These are phyloP conservation scores for Eragrostis curvula DNA, from an alignment of 176 grass and related monocot genomes.

Conservation along the genomic window DNA sequence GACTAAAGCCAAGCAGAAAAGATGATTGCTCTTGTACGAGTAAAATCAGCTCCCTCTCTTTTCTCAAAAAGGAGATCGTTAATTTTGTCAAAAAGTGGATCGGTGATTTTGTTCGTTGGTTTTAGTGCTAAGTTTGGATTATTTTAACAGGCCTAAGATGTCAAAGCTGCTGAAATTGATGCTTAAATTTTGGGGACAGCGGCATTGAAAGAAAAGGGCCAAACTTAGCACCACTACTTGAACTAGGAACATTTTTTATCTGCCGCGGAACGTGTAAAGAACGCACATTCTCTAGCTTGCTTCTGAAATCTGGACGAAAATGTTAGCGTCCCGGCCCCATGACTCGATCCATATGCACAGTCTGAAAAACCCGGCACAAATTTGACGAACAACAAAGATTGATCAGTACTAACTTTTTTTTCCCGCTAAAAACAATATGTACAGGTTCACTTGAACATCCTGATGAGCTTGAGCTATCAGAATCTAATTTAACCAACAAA, in stretches of 20 bases:
- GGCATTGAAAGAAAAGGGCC: not conserved
- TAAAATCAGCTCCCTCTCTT: not conserved
- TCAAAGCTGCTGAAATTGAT: not conserved
- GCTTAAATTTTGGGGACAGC: not conserved
- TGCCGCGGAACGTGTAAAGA: not conserved
- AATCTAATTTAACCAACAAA: constrained; percentile 23
- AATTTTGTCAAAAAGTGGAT: not conserved
- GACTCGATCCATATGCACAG: no score
- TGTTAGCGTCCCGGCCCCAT: not conserved
- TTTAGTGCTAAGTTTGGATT: not conserved
- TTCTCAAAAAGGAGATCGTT: not conserved
- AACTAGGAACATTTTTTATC: not conserved
- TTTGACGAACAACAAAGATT: not conserved
- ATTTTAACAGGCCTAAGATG: not conserved
- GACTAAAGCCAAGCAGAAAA: not conserved
- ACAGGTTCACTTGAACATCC: constrained; percentile 36
- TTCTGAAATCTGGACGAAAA: not conserved
- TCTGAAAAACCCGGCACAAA: not conserved
- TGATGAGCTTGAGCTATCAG: constrained; percentile 21
- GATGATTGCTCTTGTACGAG: not conserved
- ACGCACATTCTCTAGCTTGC: not conserved
- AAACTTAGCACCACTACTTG: not conserved
- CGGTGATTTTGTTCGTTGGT: not conserved
- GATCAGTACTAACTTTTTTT: not conserved
- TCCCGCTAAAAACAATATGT: constrained; percentile 26